A percentile compares a stretch with the other conserved stretches of the same genome.
Conservation (phyloP, 106 monocot species). For the Dendrobium nobile region DNA sequence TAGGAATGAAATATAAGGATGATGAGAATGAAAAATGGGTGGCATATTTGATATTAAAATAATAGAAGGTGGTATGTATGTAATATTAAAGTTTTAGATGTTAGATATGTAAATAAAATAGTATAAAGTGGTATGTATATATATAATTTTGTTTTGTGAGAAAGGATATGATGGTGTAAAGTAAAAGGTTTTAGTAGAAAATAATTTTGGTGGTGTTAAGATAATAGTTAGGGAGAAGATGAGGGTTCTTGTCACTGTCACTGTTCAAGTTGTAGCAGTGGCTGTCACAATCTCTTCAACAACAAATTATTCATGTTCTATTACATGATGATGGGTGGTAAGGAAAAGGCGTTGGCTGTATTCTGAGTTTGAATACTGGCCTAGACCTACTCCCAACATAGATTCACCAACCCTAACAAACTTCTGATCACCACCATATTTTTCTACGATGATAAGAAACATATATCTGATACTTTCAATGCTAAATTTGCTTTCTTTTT, state of each 20-base stretch:
- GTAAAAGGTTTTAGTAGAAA: conserved; percentile 52
- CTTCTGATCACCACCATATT: background rate
- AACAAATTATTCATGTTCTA: conserved; percentile 23
- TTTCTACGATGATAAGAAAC: conserved; percentile 1
- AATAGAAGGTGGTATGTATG: too few relatives aligned
- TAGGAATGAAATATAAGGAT: too few relatives aligned
- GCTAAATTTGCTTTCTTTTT: background rate
- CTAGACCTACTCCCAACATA: conserved; percentile 30
- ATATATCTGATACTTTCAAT: background rate
- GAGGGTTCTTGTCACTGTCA: conserved; percentile 31
- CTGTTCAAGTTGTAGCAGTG: conserved; percentile 52
- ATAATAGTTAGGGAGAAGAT: background rate
- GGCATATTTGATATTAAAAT: too few relatives aligned
- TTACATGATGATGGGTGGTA: conserved; percentile 30
- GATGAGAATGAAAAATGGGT: too few relatives aligned
- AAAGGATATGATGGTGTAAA: conserved; percentile 38
- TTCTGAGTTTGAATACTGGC: conserved; percentile 23
- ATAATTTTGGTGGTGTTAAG: conserved; percentile 13
- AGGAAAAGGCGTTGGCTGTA: conserved; percentile 46
- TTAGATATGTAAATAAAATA: too few relatives aligned
- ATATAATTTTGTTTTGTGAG: background rate
- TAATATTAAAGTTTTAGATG: too few relatives aligned
- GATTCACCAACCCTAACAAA: background rate
- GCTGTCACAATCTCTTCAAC: conserved; percentile 56
- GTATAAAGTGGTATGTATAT: too few relatives aligned